Evolutionary conservation across 2,329 filamentous ascomycete species (phyloP).

Genomic region (Colletotrichum euphorbiae): DNA sequence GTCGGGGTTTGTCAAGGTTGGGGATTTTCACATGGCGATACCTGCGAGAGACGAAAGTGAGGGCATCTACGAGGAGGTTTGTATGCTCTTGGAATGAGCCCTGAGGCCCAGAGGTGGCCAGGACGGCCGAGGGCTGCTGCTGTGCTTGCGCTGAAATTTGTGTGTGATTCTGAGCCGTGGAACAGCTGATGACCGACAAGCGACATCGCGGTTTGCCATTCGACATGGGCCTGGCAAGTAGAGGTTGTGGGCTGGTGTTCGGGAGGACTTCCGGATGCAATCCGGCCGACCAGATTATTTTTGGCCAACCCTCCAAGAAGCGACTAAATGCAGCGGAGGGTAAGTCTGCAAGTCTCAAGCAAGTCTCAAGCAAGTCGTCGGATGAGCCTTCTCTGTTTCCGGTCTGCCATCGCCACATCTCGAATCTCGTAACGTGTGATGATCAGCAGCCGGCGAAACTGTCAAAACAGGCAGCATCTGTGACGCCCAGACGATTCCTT

Average conservation of each 20-base stretch:
- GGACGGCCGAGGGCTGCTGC: background rate
- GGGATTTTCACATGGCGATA: constrained; percentile 51
- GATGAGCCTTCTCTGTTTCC: background rate
- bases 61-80: constrained; percentile 2
- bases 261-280: no score
- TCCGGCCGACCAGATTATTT: no score
- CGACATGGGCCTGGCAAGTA: no score
- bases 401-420: background rate
- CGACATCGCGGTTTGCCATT: no score
- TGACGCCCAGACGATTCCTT: no score
- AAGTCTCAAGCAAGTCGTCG: background rate
- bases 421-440: background rate
- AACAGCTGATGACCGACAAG: no score
- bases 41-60: constrained; percentile 43
- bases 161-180: no score
- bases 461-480: no score
- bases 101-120: background rate
- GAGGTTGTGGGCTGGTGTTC: no score
- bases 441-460: background rate
- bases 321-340: background rate
- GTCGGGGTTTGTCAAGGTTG: constrained; percentile 37
- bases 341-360: background rate
- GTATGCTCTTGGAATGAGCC: constrained; percentile 11
- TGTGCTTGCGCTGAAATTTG: no score
- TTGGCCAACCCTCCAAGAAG: no score